phyloP scores from a whole-genome alignment of 306 rosid species.

The Erythrophleum fordii region DNA sequence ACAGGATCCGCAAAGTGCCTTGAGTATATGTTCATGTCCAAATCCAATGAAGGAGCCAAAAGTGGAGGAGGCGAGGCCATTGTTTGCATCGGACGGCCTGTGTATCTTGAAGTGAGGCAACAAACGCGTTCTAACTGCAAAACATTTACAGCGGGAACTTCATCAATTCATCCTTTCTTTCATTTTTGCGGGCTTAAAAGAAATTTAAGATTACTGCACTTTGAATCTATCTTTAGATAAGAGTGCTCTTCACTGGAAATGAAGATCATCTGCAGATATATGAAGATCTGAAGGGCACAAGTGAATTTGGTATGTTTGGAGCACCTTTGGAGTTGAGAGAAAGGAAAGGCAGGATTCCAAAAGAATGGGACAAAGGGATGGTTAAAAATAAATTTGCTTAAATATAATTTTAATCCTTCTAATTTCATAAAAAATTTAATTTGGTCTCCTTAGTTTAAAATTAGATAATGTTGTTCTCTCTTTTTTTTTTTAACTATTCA shows the following conservation, averaged over 20 bases:
- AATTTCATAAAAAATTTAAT: too few species aligned
- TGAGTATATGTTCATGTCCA: constrained; percentile 87
- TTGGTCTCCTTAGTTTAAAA: background rate
- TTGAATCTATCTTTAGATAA: too few species aligned
- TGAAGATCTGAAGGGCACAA: background rate
- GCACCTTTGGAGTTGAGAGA: background rate
- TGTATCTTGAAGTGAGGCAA: constrained; percentile 71
- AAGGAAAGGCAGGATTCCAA: background rate
- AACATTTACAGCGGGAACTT: background rate
- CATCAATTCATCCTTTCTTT: too few species aligned
- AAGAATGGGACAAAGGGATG: background rate
- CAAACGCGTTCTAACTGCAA: constrained; percentile 77
- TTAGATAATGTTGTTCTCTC: background rate
- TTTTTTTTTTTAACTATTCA: too few species aligned
- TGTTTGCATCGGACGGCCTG: constrained; percentile 60
- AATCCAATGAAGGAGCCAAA: constrained; percentile 66
- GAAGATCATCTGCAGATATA: too few species aligned
- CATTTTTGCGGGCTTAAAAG: too few species aligned
- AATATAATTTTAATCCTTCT: too few species aligned
- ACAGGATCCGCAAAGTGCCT: constrained; percentile 67
- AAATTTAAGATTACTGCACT: too few species aligned
- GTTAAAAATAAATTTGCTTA: background rate
- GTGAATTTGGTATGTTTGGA: background rate
- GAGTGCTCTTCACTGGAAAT: too few species aligned
- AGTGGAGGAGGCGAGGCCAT: constrained; percentile 54